Evolutionary conservation across 2,329 filamentous ascomycete species (phyloP), one percentile per base, ranked within the genome.

Genomic region (Xylaria sp.): DNA sequence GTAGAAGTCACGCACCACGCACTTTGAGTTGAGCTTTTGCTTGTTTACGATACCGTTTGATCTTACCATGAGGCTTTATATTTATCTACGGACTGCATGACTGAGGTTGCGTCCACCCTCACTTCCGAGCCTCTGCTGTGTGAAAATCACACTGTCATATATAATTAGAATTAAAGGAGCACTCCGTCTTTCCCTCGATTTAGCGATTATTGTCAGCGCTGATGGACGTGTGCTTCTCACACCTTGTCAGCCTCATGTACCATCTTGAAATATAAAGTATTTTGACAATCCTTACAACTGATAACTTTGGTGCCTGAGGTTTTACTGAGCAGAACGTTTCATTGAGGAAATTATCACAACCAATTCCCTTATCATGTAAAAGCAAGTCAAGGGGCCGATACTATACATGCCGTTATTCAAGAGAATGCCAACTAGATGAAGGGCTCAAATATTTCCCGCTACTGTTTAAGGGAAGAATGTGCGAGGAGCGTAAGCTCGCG

Each of bases 1-100:
- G 62, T 68, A 23, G 66, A 68, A 57, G 57, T 68, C 32, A 65
- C 61, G 9, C 56, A 58, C 15, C 55, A 68, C 10, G 62, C 62
- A 18, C 23, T 51, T 25, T 68, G 34, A 65, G 18, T 13, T 28
- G 32, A 39, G 5, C 7, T 41, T 37, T 7, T n/a, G 6, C 20
- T 20, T 52, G 9, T 32, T n/a, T n/a, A 34, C 32, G 23, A 25
- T 13, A n/a, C 44, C 25, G 57, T 59, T 8, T 34, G 23, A 15
- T 51, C 28, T 60, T 1, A 37, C 13, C 9, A 41, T 23, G 18
- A 39, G 13, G 28, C 25, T 48, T 13, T 15, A 25, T 15, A 18
- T 32, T 15, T 32, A 20, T 8, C 25, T 1, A n/a, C 8, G 3
- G 23, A 3, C 13, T 15, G 23, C 39, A 4, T 59, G 12, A 13